Percentiles rank a stretch among this genome's conserved stretches.
These are phyloP conservation scores for Beauveria medogensis DNA, from an alignment of 2,329 filamentous ascomycete genomes.

Conservation along the genomic window DNA sequence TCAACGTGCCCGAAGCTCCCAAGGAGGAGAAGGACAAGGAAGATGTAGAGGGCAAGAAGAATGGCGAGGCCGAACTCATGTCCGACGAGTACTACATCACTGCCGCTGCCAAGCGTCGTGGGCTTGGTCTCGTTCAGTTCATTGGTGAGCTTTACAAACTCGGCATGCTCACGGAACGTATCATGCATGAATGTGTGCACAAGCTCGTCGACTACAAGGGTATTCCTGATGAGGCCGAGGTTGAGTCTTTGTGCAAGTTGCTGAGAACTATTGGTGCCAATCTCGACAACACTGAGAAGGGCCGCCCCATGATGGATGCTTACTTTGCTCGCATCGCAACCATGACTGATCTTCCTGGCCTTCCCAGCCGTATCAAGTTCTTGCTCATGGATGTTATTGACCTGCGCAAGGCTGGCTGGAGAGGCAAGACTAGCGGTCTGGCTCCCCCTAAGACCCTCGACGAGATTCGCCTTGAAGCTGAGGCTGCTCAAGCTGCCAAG, in stretches of 20 bases:
- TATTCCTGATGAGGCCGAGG: conserved; percentile 86
- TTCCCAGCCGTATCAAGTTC: conserved; percentile 84
- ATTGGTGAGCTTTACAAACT: conserved; percentile 99
- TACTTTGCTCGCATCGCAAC: conserved; percentile 86
- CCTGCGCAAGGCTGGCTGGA: conserved; percentile 69
- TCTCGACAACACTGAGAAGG: conserved; percentile 77
- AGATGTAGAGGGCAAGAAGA: conserved; percentile 36
- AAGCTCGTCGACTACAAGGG: conserved; percentile 95
- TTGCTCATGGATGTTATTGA: conserved; percentile 96
- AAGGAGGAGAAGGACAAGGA: conserved; percentile 49
- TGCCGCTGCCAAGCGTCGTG: conserved; percentile 89
- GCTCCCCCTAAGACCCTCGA: conserved; percentile 86
- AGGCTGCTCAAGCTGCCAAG: conserved; percentile 71
- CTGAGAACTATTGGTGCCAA: conserved; percentile 85
- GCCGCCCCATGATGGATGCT: conserved; percentile 76
- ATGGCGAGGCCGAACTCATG: conserved; percentile 69
- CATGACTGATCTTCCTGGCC: conserved; percentile 70
- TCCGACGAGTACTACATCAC: conserved; percentile 96
- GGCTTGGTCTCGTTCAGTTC: conserved; percentile 96
- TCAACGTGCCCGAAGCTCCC: conserved; percentile 69
- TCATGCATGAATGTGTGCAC: conserved; percentile 99
- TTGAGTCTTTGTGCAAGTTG: conserved; percentile 91
- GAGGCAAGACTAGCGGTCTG: conserved; percentile 83
- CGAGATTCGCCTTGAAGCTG: conserved; percentile 76
- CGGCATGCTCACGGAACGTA: conserved; percentile 94